Percentiles rank a stretch among this genome's conserved stretches.
Conservation (phyloP, 345 rosid species). For the Dovyalis caffra region DNA sequence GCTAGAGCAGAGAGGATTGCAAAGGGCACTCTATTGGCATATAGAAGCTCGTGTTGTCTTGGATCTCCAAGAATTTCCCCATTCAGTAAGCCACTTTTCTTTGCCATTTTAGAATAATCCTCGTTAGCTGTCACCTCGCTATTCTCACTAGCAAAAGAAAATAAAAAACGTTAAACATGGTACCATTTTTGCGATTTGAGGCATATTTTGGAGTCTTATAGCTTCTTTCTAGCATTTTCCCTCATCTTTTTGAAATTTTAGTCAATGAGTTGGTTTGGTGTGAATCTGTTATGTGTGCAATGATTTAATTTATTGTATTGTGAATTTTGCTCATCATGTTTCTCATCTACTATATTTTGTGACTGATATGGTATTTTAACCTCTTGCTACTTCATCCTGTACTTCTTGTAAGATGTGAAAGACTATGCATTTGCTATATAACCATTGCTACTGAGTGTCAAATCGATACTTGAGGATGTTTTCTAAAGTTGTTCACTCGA, state of each 20-base stretch:
- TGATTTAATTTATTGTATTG: neutral
- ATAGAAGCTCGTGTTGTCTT: slow-evolving; percentile 98
- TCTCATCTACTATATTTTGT: neutral
- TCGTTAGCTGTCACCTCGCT: neutral
- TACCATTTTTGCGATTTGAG: neutral
- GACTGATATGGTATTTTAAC: neutral
- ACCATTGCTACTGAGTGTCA: neutral
- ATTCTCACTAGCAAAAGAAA: neutral
- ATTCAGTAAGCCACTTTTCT: slow-evolving; percentile 43
- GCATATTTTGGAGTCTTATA: no score
- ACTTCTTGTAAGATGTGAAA: neutral
- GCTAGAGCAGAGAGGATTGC: slow-evolving; percentile 95
- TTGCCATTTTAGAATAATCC: neutral
- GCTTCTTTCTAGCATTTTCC: neutral
- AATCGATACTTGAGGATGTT: neutral
- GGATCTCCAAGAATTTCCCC: slow-evolving; percentile 71
- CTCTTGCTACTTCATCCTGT: neutral
- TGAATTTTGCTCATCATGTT: neutral
- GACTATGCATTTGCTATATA: neutral
- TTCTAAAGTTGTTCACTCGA: neutral
- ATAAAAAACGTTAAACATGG: neutral
- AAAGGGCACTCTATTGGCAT: slow-evolving; percentile 92
- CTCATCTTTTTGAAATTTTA: neutral
- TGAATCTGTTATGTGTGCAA: neutral
- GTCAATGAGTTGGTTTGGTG: neutral